Evolutionary conservation across 2,329 filamentous ascomycete genomes (phyloP).

Genomic region (Alternaria incomplexa): DNA sequence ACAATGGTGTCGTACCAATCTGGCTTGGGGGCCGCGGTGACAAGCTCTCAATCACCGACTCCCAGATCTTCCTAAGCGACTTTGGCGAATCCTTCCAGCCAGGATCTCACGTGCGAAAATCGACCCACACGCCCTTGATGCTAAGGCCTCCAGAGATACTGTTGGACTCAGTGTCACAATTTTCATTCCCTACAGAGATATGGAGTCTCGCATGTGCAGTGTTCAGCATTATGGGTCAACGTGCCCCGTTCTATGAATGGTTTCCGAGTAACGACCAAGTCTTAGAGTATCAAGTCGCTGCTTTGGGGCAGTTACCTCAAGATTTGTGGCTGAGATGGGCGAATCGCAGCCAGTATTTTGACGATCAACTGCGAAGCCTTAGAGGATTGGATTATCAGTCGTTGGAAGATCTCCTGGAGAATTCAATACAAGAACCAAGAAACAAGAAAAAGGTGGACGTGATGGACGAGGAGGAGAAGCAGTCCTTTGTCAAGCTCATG

Average conservation of each 20-base stretch:
- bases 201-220: neutral
- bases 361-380: conserved; percentile 11
- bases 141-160: neutral
- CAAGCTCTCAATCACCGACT: conserved; percentile 4
- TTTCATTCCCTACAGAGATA: neutral
- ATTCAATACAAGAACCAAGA: neutral
- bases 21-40: conserved; percentile 11
- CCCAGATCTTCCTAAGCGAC: neutral
- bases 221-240: neutral
- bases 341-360: conserved; percentile 1
- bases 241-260: neutral
- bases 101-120: neutral
- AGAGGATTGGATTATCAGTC: conserved; percentile 1
- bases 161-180: neutral
- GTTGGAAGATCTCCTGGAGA: conserved; percentile 4
- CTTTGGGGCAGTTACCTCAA: conserved; percentile 8
- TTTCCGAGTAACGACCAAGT: conserved; percentile 2
- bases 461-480: neutral
- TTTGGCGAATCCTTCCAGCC: neutral
- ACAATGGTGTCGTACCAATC: conserved; percentile 13
- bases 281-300: conserved; percentile 8
- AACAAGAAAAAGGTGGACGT: neutral
- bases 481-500: neutral
- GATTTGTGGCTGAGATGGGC: conserved; percentile 8
- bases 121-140: neutral